Conservation (phyloP, 495 filamentous ascomycete species). For the Hamigera avellanea region DNA sequence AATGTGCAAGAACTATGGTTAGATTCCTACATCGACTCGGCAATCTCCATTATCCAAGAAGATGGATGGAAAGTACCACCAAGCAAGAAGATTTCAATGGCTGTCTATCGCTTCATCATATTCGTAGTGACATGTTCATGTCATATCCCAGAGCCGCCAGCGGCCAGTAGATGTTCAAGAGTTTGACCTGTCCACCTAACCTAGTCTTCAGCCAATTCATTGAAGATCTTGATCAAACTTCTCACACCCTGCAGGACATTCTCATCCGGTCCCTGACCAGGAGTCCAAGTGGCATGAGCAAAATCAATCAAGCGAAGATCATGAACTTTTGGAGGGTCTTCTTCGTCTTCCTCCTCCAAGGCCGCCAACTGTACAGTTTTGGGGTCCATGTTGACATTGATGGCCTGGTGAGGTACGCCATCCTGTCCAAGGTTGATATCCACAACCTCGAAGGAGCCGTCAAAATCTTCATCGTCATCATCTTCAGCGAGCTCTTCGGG, state of each 20-base stretch:
- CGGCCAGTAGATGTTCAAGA: slow-evolving; percentile 10
- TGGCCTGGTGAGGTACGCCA: slow-evolving; percentile 17
- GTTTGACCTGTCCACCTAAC: no score
- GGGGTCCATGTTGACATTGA: slow-evolving; percentile 32
- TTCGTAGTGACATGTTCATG: background rate
- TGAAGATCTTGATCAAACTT: slow-evolving; percentile 59
- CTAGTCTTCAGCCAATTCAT: slow-evolving; percentile 40
- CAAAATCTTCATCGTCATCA: slow-evolving; percentile 46
- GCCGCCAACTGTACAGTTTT: slow-evolving; percentile 16
- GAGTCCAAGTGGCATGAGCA: slow-evolving; percentile 82
- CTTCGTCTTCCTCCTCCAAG: slow-evolving; percentile 43
- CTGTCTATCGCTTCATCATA: no score
- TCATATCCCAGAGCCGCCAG: slow-evolving; percentile 16
- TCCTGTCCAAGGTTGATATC: slow-evolving; percentile 18
- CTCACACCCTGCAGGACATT: slow-evolving; percentile 68
- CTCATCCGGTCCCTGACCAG: slow-evolving; percentile 78
- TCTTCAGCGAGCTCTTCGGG: slow-evolving; percentile 30
- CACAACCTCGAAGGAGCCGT: slow-evolving; percentile 27
- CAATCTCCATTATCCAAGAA: no score
- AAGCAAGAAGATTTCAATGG: no score
- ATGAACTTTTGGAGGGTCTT: slow-evolving; percentile 60
- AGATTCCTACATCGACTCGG: no score
- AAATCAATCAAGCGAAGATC: slow-evolving; percentile 91
- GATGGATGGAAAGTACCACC: no score
- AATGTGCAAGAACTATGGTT: no score